A percentile compares a stretch with the other conserved stretches of the same genome.
These are phyloP conservation scores for Endocarpon pusillum DNA, from an alignment of 495 filamentous ascomycete genomes.

Conservation along the genomic window DNA sequence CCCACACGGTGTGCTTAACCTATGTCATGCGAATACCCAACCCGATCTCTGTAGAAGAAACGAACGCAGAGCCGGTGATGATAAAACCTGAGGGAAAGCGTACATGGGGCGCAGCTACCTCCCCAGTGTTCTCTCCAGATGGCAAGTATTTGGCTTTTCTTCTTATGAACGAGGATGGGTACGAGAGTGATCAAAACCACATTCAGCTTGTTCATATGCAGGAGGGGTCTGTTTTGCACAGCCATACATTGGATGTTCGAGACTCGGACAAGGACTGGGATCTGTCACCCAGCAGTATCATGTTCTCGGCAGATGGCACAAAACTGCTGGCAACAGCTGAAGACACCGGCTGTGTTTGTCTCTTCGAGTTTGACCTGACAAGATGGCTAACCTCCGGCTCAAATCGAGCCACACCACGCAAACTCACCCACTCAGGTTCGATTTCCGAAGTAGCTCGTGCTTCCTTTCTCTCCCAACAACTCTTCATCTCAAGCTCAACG, in stretches of 20 bases:
- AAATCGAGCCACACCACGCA: conserved; percentile 33
- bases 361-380: conserved; percentile 44
- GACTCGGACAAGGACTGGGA: too few species aligned
- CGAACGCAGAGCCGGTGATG: conserved; percentile 28
- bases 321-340: conserved; percentile 51
- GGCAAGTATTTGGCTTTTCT: conserved; percentile 64
- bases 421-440: conserved; percentile 41
- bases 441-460: conserved; percentile 41
- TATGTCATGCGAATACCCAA: conserved; percentile 44
- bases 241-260: conserved; percentile 37
- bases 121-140: conserved; percentile 59
- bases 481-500: conserved; percentile 49
- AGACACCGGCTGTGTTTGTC: conserved; percentile 39
- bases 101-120: conserved; percentile 49
- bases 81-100: conserved; percentile 20
- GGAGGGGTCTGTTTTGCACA: conserved; percentile 48
- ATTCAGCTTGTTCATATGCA: too few species aligned
- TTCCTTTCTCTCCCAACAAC: conserved; percentile 24
- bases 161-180: conserved; percentile 61
- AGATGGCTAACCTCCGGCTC: conserved; percentile 29
- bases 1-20: conserved; percentile 64
- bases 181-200: conserved; percentile 78
- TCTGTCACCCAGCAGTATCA: conserved; percentile 43
- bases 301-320: conserved; percentile 48
- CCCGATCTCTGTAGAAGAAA: conserved; percentile 38